Evolutionary conservation across 2,329 filamentous ascomycete species (phyloP).

Genomic region (Xylogone sp.): DNA sequence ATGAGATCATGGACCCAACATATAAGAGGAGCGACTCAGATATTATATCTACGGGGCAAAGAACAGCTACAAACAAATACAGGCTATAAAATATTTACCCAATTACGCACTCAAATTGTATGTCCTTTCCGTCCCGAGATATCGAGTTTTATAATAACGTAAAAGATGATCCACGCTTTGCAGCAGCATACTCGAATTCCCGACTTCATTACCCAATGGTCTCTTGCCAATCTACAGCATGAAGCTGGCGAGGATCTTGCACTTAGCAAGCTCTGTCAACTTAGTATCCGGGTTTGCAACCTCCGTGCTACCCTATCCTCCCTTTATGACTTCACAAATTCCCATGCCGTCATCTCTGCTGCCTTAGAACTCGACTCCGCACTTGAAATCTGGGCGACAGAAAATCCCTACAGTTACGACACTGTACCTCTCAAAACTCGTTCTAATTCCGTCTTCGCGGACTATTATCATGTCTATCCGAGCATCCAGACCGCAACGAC

Average conservation of each 20-base stretch:
- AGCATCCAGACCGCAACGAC: slow-evolving; percentile 19
- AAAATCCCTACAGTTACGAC: slow-evolving; percentile 14
- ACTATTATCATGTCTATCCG: slow-evolving; percentile 22
- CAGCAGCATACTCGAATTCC: slow-evolving; percentile 47
- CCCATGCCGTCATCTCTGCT: slow-evolving; percentile 12
- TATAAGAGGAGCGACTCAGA: slow-evolving; percentile 45
- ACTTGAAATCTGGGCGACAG: slow-evolving; percentile 13
- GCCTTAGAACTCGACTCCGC: slow-evolving; percentile 14
- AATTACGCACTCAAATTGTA: slow-evolving; percentile 37
- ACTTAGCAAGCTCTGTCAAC: slow-evolving; percentile 35
- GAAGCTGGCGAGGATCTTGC: slow-evolving; percentile 16
- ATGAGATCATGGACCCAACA: slow-evolving; percentile 51
- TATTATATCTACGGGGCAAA: slow-evolving; percentile 45
- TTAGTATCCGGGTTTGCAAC: slow-evolving; percentile 29
- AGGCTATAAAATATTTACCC: slow-evolving; percentile 49
- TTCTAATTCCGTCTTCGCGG: slow-evolving; percentile 18
- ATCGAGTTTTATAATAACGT: slow-evolving; percentile 30
- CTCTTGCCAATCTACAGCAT: slow-evolving; percentile 19
- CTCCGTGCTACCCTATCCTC: slow-evolving; percentile 18
- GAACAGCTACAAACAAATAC: slow-evolving; percentile 42
- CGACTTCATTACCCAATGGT: slow-evolving; percentile 41
- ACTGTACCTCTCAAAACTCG: slow-evolving; percentile 10
- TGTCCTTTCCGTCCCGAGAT: not conserved
- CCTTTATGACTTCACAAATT: slow-evolving; percentile 19
- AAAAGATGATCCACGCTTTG: slow-evolving; percentile 44